Base-by-base conservation (phyloP, 768 basidiomycete species). In the Sporobolomyces phaffii region DNA sequence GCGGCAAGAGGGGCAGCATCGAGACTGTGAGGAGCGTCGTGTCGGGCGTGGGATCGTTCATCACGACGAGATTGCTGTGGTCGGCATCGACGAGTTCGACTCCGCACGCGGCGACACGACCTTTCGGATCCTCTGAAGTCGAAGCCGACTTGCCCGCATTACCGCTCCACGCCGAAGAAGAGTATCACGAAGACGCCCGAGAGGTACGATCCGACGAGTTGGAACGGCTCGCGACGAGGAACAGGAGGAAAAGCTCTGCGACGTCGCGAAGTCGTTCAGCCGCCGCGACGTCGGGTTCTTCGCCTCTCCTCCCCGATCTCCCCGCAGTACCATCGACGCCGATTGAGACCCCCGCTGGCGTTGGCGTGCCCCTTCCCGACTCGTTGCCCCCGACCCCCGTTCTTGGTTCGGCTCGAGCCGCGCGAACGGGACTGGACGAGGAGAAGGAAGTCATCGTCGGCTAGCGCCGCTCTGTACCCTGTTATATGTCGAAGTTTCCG, bases 41-140 rank as follows among this genome's bases (percentile, higher is more conserved):
- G 17, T 44, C 41, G 2, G 41, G 56, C 18, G 56, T 58, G 10
- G 56, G 56, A 11, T 33, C 56, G 31, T 58, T 58, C 56, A 15
- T 58, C 11, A 34, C 38, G 7, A 43, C n/a, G 24, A 28, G 20
- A 11, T 22, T 54, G 4, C n/a, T 41, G 22, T 54, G 40, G 54
- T 49, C 48, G 9, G 48, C 11, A 6, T 49, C 48, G 48, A 49
- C 48, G 28, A 31, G 26, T 26, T 49, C 48, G 48, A 49, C 28
- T 8, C 28, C 48, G 8, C 24, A 49, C 26, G 48, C 10, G 24
- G 10, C 24, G 15, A 7, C 53, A 10, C 15, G 34, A 9, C 5
- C 34, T 40, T 24, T 3, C 14, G 22, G 38, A 54, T 7, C 49
- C 14, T 10, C 26, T 34, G 29, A 33, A 17, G 31, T 33, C 15